Evolutionary conservation across 306 rosid genomes (phyloP).

Genomic region (Vigna radiata): DNA sequence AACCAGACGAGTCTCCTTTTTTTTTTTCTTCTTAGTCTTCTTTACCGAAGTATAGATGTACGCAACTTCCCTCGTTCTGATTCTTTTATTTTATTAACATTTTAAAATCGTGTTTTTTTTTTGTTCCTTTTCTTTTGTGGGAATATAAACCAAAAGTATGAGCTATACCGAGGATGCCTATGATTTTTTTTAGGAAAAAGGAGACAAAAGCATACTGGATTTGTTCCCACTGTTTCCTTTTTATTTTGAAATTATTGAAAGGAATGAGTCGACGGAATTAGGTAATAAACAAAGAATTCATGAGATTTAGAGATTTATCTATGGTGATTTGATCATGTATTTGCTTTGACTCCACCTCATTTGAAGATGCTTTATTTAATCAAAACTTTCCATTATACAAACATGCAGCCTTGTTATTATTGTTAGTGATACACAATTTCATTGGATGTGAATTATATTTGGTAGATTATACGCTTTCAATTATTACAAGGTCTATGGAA

Average conservation of each 20-base stretch:
- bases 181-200: neutral
- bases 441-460: neutral
- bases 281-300: neutral
- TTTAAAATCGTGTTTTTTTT: neutral
- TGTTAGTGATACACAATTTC: neutral
- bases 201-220: neutral
- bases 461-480: neutral
- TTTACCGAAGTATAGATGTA: neutral
- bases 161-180: neutral
- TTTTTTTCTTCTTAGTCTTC: too few relatives aligned
- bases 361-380: neutral
- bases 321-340: neutral
- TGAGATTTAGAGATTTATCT: too few relatives aligned
- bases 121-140: neutral
- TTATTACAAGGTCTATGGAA: neutral
- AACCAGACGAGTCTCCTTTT: too few relatives aligned
- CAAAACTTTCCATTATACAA: neutral
- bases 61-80: neutral
- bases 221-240: neutral
- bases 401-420: neutral
- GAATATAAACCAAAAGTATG: neutral
- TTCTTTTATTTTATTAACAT: neutral
- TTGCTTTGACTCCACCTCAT: neutral
- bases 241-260: conserved; percentile 3
- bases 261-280: neutral